Evolutionary conservation across 169 alveolate genomes (phyloP).

Genomic region (Theileria orientalis): DNA sequence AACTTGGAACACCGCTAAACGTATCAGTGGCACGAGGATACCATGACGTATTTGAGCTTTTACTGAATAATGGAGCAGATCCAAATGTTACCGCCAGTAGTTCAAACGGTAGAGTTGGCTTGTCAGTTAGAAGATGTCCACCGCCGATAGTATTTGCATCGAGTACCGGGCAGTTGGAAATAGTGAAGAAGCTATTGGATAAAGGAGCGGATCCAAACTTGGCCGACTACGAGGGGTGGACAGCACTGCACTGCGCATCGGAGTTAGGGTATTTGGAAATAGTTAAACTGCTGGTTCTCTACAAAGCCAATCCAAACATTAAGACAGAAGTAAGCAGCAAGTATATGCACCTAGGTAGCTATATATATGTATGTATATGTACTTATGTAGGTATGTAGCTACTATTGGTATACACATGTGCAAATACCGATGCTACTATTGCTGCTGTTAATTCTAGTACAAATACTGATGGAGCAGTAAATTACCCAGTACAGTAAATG

Average conservation of each 20-base stretch:
- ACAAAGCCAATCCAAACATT: slow-evolving; percentile 61
- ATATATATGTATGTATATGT: background rate
- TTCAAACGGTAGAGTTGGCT: background rate
- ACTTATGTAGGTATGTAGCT: background rate
- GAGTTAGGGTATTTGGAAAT: slow-evolving; percentile 64
- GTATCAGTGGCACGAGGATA: slow-evolving; percentile 53
- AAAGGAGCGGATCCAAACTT: slow-evolving; percentile 38
- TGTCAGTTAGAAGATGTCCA: slow-evolving; percentile 22
- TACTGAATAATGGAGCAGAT: slow-evolving; percentile 62
- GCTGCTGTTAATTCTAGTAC: too few relatives aligned
- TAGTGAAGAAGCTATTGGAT: slow-evolving; percentile 29
- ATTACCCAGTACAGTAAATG: background rate
- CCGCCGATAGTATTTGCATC: slow-evolving; percentile 63
- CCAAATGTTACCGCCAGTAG: slow-evolving; percentile 18
- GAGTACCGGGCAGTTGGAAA: slow-evolving; percentile 30
- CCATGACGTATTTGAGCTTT: slow-evolving; percentile 33
- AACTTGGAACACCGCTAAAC: slow-evolving; percentile 52
- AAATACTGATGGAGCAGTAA: too few relatives aligned
- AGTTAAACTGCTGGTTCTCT: slow-evolving; percentile 45
- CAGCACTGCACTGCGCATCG: slow-evolving; percentile 76
- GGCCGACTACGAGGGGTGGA: slow-evolving; percentile 61
- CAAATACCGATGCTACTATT: too few relatives aligned
- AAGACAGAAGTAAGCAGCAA: slow-evolving; percentile 5
- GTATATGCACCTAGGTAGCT: too few relatives aligned
- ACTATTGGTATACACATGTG: background rate